Base-by-base conservation (phyloP, 805 yeast species). In the Sugiyamaella mastotermitis region DNA sequence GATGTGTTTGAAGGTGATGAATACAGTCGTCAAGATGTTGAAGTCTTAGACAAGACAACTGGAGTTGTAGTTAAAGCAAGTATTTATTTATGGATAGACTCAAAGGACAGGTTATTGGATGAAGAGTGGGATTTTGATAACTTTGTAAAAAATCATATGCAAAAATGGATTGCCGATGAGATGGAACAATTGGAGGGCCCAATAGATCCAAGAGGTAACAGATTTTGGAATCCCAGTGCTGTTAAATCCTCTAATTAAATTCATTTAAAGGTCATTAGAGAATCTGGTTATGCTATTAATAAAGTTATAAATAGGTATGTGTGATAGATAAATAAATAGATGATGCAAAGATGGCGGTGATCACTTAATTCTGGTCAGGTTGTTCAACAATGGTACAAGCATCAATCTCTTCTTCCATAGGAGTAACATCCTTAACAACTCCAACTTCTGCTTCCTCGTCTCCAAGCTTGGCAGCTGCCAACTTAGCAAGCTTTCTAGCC, bases 1-100 rank as follows among this genome's bases (percentile, higher is more conserved):
- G 58, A 53, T 35, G 19, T 40, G 24, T 53, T 53, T 39, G 58
- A 53, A 40, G 57, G 56, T 9, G 49, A 41, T 23, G 52, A 52
- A 20, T 53, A 53, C 25, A 13, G 20, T 8, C 41, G 56, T 15
- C 26, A 33, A 22, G 23, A 24, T 4, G 47, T 47, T 3, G 18
- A 18, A 5, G 50, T 51, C 5, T 2, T 11, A 7, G 51, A 48
- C 31, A 24, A n/a, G n/a, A 37, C 29, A 5, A 16, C 32, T 3
- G 30, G 24, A 3, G 21, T 13, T 7, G 4, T 13, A 1, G 43
- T 37, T 9, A 24, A 38, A 7, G 52, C 50, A 2, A 17, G 37
- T 31, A 36, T 41, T 2, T 52, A 53, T 28, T 14, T 39, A 4
- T 52, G 55, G 53, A 37, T 34, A n/a, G 49, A 41, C 7, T 42